These are phyloP conservation scores for Croton setiger DNA, from an alignment of 441 rosid genomes.

Conservation along the genomic window DNA sequence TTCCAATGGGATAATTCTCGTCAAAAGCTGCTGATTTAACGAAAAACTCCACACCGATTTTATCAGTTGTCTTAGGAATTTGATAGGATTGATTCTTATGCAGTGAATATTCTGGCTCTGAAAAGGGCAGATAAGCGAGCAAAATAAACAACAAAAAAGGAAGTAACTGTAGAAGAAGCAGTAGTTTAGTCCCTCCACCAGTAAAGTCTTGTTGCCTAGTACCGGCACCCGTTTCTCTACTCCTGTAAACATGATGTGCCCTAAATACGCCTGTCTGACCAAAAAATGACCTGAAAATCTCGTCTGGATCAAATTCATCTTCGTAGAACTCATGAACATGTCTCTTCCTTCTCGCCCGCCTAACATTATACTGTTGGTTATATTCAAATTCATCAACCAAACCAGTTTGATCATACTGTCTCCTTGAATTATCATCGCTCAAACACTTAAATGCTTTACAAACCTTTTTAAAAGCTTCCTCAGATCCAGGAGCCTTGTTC, in stretches of 20 bases:
- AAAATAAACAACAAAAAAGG: constrained; percentile 69
- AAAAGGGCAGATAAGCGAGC: constrained; percentile 69
- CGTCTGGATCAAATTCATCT: constrained; percentile 79
- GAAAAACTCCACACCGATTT: constrained; percentile 65
- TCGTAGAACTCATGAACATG: constrained; percentile 50
- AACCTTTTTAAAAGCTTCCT: constrained; percentile 81
- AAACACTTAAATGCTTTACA: constrained; percentile 88
- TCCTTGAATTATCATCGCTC: constrained; percentile 58
- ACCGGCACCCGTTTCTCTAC: constrained; percentile 32
- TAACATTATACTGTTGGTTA: constrained; percentile 39
- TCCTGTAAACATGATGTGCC: constrained; percentile 47
- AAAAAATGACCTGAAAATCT: constrained; percentile 82
- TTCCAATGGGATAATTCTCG: constrained; percentile 58
- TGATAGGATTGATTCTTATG: constrained; percentile 56
- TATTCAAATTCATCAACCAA: constrained; percentile 67
- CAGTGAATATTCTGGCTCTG: constrained; percentile 74
- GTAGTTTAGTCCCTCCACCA: constrained; percentile 54
- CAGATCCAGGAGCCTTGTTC: constrained; percentile 94
- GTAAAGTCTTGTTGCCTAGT: constrained; percentile 37
- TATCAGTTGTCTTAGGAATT: constrained; percentile 56
- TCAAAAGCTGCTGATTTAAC: constrained; percentile 67
- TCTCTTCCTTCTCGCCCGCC: constrained; percentile 38
- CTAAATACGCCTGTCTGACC: constrained; percentile 48
- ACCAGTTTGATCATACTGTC: constrained; percentile 66
- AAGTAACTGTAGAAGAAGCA: constrained; percentile 64